Evolutionary conservation across 768 basidiomycete genomes (phyloP).

Genomic region (Trametes cubensis): DNA sequence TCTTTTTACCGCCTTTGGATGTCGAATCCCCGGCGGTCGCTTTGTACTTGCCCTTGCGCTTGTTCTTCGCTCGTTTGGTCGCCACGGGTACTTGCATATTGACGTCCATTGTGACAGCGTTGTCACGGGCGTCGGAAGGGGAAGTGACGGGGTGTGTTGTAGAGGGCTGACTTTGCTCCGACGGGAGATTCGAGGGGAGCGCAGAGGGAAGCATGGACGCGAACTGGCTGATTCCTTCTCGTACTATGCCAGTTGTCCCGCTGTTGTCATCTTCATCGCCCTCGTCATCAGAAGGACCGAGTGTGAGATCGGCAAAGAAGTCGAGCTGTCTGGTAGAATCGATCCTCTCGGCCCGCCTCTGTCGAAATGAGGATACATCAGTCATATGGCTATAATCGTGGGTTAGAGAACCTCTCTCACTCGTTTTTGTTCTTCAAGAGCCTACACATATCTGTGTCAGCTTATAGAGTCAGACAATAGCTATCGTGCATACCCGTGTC

Average conservation of each 20-base stretch:
- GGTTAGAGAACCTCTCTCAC: slow-evolving; percentile 42
- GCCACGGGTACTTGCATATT: slow-evolving; percentile 42
- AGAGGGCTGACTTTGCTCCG: neutral
- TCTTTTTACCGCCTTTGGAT: slow-evolving; percentile 24
- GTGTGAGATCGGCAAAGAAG: slow-evolving; percentile 57
- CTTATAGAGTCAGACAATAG: neutral
- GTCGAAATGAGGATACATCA: neutral
- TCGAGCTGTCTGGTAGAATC: slow-evolving; percentile 63
- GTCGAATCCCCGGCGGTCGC: slow-evolving; percentile 18
- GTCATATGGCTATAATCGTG: neutral
- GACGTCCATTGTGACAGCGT: slow-evolving; percentile 13
- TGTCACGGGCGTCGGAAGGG: slow-evolving; percentile 14
- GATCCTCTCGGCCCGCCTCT: slow-evolving; percentile 72
- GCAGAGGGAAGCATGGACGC: slow-evolving; percentile 44
- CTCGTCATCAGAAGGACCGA: slow-evolving; percentile 65
- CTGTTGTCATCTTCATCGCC: slow-evolving; percentile 41
- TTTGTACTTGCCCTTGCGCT: slow-evolving; percentile 42
- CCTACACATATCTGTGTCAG: slow-evolving; percentile 41
- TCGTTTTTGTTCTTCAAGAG: slow-evolving; percentile 79
- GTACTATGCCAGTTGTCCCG: slow-evolving; percentile 35
- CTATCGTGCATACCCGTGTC: slow-evolving; percentile 23
- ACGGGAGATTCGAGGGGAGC: neutral
- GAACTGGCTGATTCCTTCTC: slow-evolving; percentile 52
- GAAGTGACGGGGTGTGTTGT: neutral
- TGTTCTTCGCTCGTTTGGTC: slow-evolving; percentile 38